Percentiles rank a stretch among this genome's conserved stretches.
These are phyloP conservation scores for Fagopyrum esculentum DNA, from an alignment of 148 eudicot species.

Conservation along the genomic window DNA sequence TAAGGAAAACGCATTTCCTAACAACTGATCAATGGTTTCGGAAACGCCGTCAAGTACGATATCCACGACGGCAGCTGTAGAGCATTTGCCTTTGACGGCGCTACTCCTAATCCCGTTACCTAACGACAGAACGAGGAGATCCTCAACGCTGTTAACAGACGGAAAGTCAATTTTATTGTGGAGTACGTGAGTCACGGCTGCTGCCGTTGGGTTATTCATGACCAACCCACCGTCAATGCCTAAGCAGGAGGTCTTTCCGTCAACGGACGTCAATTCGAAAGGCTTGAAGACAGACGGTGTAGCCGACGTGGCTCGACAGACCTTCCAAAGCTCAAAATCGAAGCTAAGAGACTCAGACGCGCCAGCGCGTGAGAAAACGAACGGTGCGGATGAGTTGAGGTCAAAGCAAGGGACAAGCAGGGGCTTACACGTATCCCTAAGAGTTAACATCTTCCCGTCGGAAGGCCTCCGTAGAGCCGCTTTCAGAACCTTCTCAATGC, in stretches of 20 bases:
- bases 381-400: constrained; percentile 48
- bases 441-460: constrained; percentile 28
- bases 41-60: constrained; percentile 84
- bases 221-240: constrained; percentile 66
- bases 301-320: constrained; percentile 55
- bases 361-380: constrained; percentile 79
- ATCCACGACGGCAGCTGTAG: constrained; percentile 39
- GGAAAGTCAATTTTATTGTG: constrained; percentile 68
- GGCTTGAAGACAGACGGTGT: constrained; percentile 51
- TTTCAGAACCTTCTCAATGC: constrained; percentile 37
- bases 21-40: constrained; percentile 81
- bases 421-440: constrained; percentile 72
- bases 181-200: constrained; percentile 60
- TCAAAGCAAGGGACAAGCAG: constrained; percentile 63
- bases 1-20: constrained; percentile 80
- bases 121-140: constrained; percentile 46
- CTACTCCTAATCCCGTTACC: constrained; percentile 43
- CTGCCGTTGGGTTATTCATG: constrained; percentile 69
- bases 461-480: constrained; percentile 17
- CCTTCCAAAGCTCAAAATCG: constrained; percentile 72
- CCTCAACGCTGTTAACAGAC: constrained; percentile 57
- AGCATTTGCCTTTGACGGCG: constrained; percentile 31
- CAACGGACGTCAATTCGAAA: constrained; percentile 32
- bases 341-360: constrained; percentile 40
- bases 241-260: constrained; percentile 39